Evolutionary conservation across 345 rosid genomes (phyloP), one percentile per base, ranked within the genome.

Genomic region (Camelina hispida): DNA sequence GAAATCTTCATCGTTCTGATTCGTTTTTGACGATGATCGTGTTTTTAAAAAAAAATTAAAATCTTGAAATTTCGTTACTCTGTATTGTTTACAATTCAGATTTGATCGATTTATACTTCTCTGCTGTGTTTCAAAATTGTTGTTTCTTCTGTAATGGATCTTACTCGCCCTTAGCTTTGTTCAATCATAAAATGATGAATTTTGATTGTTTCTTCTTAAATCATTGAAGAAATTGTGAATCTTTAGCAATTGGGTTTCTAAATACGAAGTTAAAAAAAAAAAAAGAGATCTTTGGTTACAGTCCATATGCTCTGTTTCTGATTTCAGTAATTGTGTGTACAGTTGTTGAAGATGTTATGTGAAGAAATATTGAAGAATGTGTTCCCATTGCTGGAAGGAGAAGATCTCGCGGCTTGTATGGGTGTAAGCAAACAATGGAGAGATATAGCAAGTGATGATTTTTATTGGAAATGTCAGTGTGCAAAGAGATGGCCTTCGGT

Each of bases 401-500:
- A 59, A 51, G 94, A 92, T 83, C 96, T 89, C 8, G 91, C 91
- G 0, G 79, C 91, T 46, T 95, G 98, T 70, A 87, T 90, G 96
- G 78, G 56, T 2, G 99, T 95, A 14, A 82, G 86, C 71, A 95
- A 79, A 83, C 89, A 85, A 28, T 95, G 99, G 99, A 90, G 89
- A 85, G 83, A 78, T 44, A 35, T 86, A 54, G 93, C 96, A 1
- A 80, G 48, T 47, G 99, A 95, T 35, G 99, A 95, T 78, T 95
- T 87, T 80, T 81, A 90, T n/a, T 95, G 99, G 99, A 95, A 89
- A 83, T 87, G 91, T 28, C 69, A 83, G 14, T 92, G 99, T 73
- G 87, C 89, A 16, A 89, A 83, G 84, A 85, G 83, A 83, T 95
- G 99, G 99, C 99, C 98, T 72, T 92, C 97, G 0, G 71, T 88